Percentiles rank a stretch among this genome's conserved stretches.
Evolutionary conservation across 306 rosid species (phyloP).

Genomic region (Cyclanthera cordifolia): DNA sequence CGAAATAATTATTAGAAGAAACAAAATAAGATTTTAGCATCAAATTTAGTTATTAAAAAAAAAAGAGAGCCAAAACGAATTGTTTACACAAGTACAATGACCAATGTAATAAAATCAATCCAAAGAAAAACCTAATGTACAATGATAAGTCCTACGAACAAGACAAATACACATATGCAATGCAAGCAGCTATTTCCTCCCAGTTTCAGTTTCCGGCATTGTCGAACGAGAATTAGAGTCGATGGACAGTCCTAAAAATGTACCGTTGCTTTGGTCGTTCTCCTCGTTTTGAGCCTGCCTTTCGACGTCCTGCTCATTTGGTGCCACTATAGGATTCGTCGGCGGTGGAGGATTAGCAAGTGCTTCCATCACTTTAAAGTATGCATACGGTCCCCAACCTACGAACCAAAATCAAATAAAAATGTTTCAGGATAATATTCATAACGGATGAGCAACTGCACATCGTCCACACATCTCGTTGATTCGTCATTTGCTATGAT

Average conservation of each 20-base stretch:
- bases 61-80: background rate
- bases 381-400: conserved; percentile 95
- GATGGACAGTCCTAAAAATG: background rate
- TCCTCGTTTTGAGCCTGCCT: conserved; percentile 20
- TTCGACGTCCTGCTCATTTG: conserved; percentile 17
- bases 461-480: background rate
- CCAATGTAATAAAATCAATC: background rate
- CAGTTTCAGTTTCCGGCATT: background rate
- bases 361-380: conserved; percentile 49
- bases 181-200: background rate
- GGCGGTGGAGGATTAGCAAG: conserved; percentile 17
- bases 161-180: background rate
- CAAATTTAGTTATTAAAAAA: background rate
- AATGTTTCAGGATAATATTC: background rate
- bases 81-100: background rate
- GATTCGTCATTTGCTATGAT: background rate
- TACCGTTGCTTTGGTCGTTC: conserved; percentile 12
- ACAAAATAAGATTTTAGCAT: background rate
- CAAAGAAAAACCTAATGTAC: background rate
- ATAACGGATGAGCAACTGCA: background rate
- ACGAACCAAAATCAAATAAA: conserved; percentile 18
- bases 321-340: conserved; percentile 19
- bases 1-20: background rate
- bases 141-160: background rate
- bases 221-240: background rate